These are phyloP conservation scores for Alternaria ethzedia DNA, from an alignment of 2,329 filamentous ascomycete species.

Conservation along the genomic window DNA sequence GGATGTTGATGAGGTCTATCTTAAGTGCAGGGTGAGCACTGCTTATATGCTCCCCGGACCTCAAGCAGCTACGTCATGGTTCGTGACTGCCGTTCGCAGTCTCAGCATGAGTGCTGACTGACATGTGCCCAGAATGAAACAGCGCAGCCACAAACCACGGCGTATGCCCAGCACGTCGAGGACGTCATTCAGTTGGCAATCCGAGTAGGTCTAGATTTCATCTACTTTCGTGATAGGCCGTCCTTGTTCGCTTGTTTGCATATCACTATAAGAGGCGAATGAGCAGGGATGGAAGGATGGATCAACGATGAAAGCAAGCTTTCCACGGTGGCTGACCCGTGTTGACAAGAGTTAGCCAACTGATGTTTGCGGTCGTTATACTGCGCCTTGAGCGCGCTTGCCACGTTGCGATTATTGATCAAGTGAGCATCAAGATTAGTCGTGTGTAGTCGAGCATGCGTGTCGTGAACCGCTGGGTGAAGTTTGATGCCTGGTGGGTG, in stretches of 20 bases:
- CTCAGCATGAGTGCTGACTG: conserved; percentile 13
- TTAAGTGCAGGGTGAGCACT: not conserved
- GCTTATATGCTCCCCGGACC: conserved; percentile 29
- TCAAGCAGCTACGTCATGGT: conserved; percentile 32
- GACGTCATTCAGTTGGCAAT: conserved; percentile 3
- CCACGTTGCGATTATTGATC: not conserved
- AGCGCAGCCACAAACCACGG: not conserved
- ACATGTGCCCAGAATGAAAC: conserved; percentile 10
- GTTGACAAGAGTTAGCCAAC: not conserved
- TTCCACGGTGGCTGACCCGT: not conserved
- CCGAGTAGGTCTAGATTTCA: not conserved
- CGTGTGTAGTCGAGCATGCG: not conserved
- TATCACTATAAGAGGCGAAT: conserved; percentile 3
- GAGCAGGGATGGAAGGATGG: conserved; percentile 10
- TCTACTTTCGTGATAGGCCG: conserved; percentile 6
- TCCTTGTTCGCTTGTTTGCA: conserved; percentile 10
- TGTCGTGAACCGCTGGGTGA: not conserved
- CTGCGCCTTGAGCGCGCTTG: not conserved
- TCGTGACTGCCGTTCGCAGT: conserved; percentile 9
- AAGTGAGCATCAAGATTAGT: not conserved
- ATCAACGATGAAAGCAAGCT: conserved; percentile 7
- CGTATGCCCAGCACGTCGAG: not conserved
- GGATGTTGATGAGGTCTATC: conserved; percentile 22
- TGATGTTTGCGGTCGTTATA: not conserved
- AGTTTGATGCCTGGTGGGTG: not conserved